Evolutionary conservation across 2,329 filamentous ascomycete genomes (phyloP).

Genomic region (Thelonectria rubi): DNA sequence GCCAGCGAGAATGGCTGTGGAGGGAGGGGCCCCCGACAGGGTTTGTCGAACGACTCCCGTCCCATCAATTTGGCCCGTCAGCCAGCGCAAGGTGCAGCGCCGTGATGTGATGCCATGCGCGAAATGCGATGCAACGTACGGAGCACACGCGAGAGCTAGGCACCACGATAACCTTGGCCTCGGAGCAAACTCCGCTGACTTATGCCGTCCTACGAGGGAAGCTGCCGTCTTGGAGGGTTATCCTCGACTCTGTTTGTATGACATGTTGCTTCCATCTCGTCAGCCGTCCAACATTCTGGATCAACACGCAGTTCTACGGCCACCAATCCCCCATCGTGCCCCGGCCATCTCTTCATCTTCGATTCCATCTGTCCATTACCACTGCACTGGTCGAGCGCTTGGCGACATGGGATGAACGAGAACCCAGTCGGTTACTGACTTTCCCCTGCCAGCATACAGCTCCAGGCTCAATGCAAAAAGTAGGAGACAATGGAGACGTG

Average conservation of each 20-base stretch:
- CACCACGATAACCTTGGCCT: constrained; percentile 7
- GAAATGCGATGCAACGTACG: constrained; percentile 4
- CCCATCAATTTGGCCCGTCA: constrained; percentile 20
- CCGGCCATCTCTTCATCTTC: background rate
- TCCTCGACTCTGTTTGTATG: too few relatives aligned
- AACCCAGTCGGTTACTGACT: background rate
- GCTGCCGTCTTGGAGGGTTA: too few relatives aligned
- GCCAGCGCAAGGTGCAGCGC: constrained; percentile 13
- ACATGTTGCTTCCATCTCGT: too few relatives aligned
- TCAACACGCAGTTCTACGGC: too few relatives aligned
- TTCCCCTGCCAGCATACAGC: background rate
- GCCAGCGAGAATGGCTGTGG: constrained; percentile 13
- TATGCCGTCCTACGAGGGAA: background rate
- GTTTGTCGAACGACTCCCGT: constrained; percentile 25
- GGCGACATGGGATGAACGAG: background rate
- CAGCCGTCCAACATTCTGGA: background rate
- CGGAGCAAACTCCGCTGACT: constrained; percentile 4
- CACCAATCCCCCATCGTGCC: background rate
- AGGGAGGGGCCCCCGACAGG: constrained; percentile 8
- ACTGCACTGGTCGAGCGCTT: background rate
- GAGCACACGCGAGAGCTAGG: background rate
- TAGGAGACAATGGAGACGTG: background rate
- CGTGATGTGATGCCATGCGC: constrained; percentile 18
- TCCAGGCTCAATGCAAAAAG: background rate
- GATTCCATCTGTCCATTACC: background rate